Evolutionary conservation across 2,329 filamentous ascomycete species (phyloP).

Genomic region (Xylariaceae sp.): DNA sequence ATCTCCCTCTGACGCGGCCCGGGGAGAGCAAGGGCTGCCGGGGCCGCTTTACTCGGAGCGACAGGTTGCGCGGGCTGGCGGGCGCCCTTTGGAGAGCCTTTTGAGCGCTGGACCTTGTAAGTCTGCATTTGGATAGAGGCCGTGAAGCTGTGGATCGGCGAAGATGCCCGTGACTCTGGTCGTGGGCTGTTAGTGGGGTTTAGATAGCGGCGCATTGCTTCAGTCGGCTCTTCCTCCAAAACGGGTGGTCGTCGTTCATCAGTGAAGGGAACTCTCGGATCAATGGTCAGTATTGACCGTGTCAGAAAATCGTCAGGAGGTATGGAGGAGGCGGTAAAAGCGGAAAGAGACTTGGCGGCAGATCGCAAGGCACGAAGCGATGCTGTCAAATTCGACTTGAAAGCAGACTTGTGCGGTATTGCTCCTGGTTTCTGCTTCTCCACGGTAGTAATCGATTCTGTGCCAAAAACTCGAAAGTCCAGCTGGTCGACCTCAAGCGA

Average conservation of each 20-base stretch:
- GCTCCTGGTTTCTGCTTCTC: slow-evolving; percentile 28
- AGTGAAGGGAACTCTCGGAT: slow-evolving; percentile 58
- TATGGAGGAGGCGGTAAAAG: slow-evolving; percentile 54
- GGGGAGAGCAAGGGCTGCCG: slow-evolving; percentile 31
- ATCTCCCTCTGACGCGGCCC: slow-evolving; percentile 56
- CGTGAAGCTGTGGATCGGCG: slow-evolving; percentile 40
- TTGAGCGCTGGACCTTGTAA: slow-evolving; percentile 52
- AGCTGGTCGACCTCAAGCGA: slow-evolving; percentile 34
- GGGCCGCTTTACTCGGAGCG: slow-evolving; percentile 22
- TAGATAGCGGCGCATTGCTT: slow-evolving; percentile 58
- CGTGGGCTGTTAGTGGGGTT: slow-evolving; percentile 52
- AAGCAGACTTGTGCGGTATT: slow-evolving; percentile 45
- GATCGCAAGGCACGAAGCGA: slow-evolving; percentile 57
- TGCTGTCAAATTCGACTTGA: slow-evolving; percentile 63
- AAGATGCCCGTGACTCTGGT: slow-evolving; percentile 30
- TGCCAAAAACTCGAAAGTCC: slow-evolving; percentile 41
- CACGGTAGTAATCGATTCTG: slow-evolving; percentile 17
- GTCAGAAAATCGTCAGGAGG: slow-evolving; percentile 61
- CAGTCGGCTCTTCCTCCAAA: slow-evolving; percentile 56
- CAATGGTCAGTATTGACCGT: slow-evolving; percentile 59
- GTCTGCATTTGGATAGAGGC: slow-evolving; percentile 68
- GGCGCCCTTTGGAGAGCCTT: slow-evolving; percentile 24
- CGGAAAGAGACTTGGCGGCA: slow-evolving; percentile 56
- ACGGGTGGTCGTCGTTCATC: slow-evolving; percentile 59
- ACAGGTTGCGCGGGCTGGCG: slow-evolving; percentile 18